These are phyloP conservation scores for Allomyces arbusculus DNA, from an alignment of 192 early-diverging fungal genomes.

Conservation along the genomic window DNA sequence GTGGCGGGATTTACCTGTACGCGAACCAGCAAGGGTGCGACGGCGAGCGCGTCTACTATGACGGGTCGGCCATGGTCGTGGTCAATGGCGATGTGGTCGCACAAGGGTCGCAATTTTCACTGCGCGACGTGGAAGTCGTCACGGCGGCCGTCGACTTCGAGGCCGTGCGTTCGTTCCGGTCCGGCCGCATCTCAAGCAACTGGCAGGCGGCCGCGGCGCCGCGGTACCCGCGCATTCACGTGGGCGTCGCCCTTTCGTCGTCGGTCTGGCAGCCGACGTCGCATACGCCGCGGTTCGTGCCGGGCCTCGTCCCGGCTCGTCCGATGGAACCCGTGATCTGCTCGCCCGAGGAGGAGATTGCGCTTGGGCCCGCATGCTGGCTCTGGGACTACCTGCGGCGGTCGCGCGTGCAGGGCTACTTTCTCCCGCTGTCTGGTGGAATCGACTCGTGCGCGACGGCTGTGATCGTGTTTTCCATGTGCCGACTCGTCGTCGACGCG, in stretches of 20 bases:
- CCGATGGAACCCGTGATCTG: conserved; percentile 22
- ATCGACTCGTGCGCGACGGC: conserved; percentile 85
- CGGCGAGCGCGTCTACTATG: conserved; percentile 94
- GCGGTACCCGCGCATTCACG: conserved; percentile 46
- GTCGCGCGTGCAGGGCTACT: conserved; percentile 73
- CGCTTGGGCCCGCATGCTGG: conserved; percentile 94
- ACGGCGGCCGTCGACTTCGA: conserved; percentile 81
- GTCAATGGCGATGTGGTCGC: conserved; percentile 77
- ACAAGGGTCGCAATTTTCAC: conserved; percentile 77
- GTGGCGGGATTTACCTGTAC: conserved; percentile 88
- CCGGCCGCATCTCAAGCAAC: conserved; percentile 43
- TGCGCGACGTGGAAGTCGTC: conserved; percentile 84
- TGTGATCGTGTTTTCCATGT: conserved; percentile 81
- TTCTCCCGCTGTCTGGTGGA: conserved; percentile 91
- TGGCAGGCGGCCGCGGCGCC: conserved; percentile 50
- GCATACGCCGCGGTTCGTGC: conserved; percentile 20
- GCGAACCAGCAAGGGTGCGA: conserved; percentile 95
- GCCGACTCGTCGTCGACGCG: conserved; percentile 51
- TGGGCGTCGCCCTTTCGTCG: conserved; percentile 29
- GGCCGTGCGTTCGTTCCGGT: conserved; percentile 63
- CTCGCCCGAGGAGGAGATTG: conserved; percentile 74
- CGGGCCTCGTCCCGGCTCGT: background rate
- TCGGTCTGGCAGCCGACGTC: conserved; percentile 5
- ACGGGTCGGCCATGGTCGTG: conserved; percentile 75
- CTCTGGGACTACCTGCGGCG: conserved; percentile 96